Base-by-base conservation (phyloP, 495 filamentous ascomycete genomes). In the Podospora appendiculata region DNA sequence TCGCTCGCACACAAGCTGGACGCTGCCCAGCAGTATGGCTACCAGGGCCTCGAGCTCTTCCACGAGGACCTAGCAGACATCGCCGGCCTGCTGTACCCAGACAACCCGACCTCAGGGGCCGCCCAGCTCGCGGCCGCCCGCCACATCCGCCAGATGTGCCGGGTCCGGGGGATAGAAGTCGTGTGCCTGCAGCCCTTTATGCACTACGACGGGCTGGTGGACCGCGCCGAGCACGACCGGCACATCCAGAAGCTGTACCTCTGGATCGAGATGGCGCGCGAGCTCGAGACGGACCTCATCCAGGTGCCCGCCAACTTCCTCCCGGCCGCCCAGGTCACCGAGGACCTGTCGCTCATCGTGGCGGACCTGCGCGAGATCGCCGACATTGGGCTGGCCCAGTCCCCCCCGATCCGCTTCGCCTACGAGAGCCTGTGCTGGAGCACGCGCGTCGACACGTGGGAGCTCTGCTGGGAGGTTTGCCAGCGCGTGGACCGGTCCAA, bases 341-440 rank as follows among this genome's bases (percentile, higher is more conserved):
- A 77, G 6, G 80, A 87, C 53, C 51, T 70, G 33, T 65, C 70
- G 25, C 59, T 84, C 34, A 84, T 90, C 48, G 74, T 87, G 13
- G 63, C 71, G 0, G 88, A 92, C 55, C 70, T 91, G 32, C 70
- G 70, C 36, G 73, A 81, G 48, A 66, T 88, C 2, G 84, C 88
- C 1, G 85, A 90, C 50, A 58, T 89, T 48, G 86, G 85, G 2
- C 48, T 74, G 33, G 47, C 55, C 43, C 68, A 79, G 32, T 52
- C 64, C 4, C 81, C 79, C 3, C 75, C 73, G 5, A 76, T 93
- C 53, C 78, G 81, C 3, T 87, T 89, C 59, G 85, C 86, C 17
- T 91, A 91, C 63, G 88, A 93, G 66, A 78, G 78, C 48, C 76
- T 91, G 11, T 82, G 79, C 59, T 93, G 85, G 84, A 86, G 82